These are phyloP conservation scores for Fonsecaea nubica DNA, from an alignment of 2,329 filamentous ascomycete species.

Conservation along the genomic window DNA sequence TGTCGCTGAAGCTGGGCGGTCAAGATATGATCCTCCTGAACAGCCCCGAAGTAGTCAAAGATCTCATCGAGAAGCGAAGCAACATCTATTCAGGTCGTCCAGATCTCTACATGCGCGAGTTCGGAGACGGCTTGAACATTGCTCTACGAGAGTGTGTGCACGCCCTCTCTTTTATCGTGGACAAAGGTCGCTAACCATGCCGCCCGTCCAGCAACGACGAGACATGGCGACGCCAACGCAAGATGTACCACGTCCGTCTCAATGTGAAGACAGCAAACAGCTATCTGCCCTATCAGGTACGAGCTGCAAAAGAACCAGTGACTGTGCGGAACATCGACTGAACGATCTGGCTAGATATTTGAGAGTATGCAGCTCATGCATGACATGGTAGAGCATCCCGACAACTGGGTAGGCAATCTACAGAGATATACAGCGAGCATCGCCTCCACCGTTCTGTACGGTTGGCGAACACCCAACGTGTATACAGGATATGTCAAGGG, in stretches of 20 bases:
- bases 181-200: not conserved
- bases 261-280: slow-evolving; percentile 1
- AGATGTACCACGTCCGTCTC: slow-evolving; percentile 8
- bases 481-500: not conserved
- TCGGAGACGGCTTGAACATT: slow-evolving; percentile 17
- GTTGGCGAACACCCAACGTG: not conserved
- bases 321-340: not conserved
- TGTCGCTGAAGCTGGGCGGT: slow-evolving; percentile 10
- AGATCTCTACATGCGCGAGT: slow-evolving; percentile 11
- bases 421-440: slow-evolving; percentile 1
- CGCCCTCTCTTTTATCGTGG: not conserved
- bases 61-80: slow-evolving; percentile 19
- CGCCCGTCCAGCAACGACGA: not conserved
- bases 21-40: slow-evolving; percentile 7
- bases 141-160: slow-evolving; percentile 6
- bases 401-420: not conserved
- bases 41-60: slow-evolving; percentile 10
- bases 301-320: not conserved
- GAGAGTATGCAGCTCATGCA: not conserved
- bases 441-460: not conserved
- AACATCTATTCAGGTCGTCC: slow-evolving; percentile 5
- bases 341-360: not conserved
- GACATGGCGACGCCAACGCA: not conserved
- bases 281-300: slow-evolving; percentile 9
- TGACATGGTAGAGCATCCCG: not conserved